Base-by-base conservation (phyloP, 2,329 filamentous ascomycete genomes). In the Onygenales sp. region DNA sequence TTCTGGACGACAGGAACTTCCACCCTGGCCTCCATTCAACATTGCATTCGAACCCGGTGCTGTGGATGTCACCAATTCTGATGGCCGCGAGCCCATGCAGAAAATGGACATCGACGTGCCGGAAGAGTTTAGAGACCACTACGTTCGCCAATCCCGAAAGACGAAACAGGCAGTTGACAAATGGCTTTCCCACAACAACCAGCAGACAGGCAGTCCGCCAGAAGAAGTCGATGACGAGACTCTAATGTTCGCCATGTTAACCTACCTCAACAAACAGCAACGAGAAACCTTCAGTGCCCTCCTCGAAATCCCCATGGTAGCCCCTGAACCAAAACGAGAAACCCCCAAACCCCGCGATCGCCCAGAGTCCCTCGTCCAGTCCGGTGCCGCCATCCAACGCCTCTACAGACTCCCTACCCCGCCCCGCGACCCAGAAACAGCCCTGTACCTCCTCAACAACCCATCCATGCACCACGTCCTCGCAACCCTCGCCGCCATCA, bases 181-280 rank as follows among this genome's bases (percentile, higher is more conserved):
- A 63, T 97, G 92, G 92, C 81, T 97, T 57, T 85, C 81, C 38
- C 86, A 82, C 55, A 92, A 92, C 61, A 84, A 85, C 35, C 86
- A 90, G 56, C 80, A 82, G 13, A 81, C 85, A 1, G 82, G 82
- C 1, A 86, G 85, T 50, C 85, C 89, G 1, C 90, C 90, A 0
- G 85, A 91, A 57, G 92, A 95, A 55, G 86, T 95, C 5, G 92
- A 96, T 63, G 91, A 96, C 57, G 92, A 96, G 71, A 97, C 92
- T 0, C 74, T 97, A 38, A 86, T 87, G 2, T 96, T 97, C 71
- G 91, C 92, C 52, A 94, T 97, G 69, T 76, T 96, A 55, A 97
- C 92, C 8, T 91, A 89, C 64, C 78, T 97, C 10, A 83, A 86
- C 50, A 75, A 82, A 2, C 80, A 87, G 43, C 84, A 94, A 60